Evolutionary conservation across 139 green algal species (phyloP).

Genomic region (Nannochloris sp.): DNA sequence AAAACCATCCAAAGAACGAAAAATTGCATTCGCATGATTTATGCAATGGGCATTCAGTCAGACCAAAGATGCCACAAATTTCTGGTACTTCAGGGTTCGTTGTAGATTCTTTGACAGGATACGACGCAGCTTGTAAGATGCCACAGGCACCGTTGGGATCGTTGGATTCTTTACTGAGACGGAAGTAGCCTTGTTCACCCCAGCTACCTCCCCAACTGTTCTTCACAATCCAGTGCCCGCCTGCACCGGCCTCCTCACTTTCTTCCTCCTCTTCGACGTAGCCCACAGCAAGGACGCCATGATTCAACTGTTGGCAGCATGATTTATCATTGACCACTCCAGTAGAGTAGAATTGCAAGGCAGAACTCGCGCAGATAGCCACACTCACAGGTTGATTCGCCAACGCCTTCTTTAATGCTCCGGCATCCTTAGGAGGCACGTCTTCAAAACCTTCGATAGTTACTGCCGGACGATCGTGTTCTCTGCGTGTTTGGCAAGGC

Average conservation of each 20-base stretch:
- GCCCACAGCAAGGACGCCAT: constrained; percentile 84
- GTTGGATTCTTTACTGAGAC: constrained; percentile 30
- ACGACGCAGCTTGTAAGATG: constrained; percentile 51
- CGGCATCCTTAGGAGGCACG: constrained; percentile 59
- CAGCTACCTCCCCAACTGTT: constrained; percentile 77
- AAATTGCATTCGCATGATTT: constrained; percentile 24
- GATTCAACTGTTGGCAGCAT: constrained; percentile 76
- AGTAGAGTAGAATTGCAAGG: constrained; percentile 82
- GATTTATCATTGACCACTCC: constrained; percentile 36
- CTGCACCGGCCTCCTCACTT: constrained; percentile 3
- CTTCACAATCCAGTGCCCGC: constrained; percentile 79
- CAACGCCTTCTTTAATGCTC: constrained; percentile 56
- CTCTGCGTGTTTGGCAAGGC: constrained; percentile 50
- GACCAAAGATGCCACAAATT: constrained; percentile 34
- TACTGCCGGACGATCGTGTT: constrained; percentile 33
- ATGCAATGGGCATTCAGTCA: constrained; percentile 19
- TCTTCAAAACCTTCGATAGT: constrained; percentile 81
- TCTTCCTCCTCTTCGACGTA: constrained; percentile 20
- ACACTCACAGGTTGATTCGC: constrained; percentile 76
- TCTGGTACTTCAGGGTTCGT: constrained; percentile 28
- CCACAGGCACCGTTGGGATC: constrained; percentile 45
- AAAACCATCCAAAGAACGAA: constrained; percentile 26
- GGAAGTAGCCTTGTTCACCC: constrained; percentile 66
- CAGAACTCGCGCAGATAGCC: constrained; percentile 73
- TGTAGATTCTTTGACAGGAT: constrained; percentile 55